Conservation (phyloP, 2,329 filamentous ascomycete species). For the Lasiodiplodia hormozganensis region DNA sequence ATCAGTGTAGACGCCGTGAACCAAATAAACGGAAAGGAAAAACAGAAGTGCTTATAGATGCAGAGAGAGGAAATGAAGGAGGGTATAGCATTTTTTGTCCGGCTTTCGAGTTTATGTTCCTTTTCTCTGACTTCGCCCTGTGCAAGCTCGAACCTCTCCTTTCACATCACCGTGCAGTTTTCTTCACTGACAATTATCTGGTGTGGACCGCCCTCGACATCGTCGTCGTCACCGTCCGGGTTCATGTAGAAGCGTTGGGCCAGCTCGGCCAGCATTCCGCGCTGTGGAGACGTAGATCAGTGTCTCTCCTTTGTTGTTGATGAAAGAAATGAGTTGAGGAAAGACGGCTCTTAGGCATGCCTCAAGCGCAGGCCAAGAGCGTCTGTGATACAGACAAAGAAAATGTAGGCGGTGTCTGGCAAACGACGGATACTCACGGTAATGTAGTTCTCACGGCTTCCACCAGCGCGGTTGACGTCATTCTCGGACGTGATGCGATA, state of each 20-base stretch:
- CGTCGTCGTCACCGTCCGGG: slow-evolving; percentile 34
- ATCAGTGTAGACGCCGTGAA: not conserved
- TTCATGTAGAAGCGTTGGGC: slow-evolving; percentile 42
- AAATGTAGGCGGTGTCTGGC: not conserved
- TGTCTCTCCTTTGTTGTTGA: not conserved
- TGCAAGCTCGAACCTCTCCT: no score
- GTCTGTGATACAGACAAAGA: not conserved
- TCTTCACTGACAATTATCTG: slow-evolving; percentile 23
- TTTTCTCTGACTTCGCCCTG: not conserved
- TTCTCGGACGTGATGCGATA: slow-evolving; percentile 69
- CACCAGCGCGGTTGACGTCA: slow-evolving; percentile 64
- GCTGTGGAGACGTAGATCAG: slow-evolving; percentile 26
- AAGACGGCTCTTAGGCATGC: not conserved
- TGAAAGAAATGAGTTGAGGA: not conserved
- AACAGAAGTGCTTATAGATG: not conserved
- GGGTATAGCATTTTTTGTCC: slow-evolving; percentile 1
- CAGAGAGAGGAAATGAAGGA: not conserved
- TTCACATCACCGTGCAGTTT: slow-evolving; percentile 24
- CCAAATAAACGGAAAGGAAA: not conserved
- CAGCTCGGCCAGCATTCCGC: slow-evolving; percentile 46
- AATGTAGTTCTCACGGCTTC: slow-evolving; percentile 64
- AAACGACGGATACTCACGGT: slow-evolving; percentile 52
- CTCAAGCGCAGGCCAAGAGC: not conserved
- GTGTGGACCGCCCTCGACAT: slow-evolving; percentile 16
- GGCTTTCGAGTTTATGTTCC: not conserved